Percentiles rank a stretch among this genome's conserved stretches.
phyloP scores from a whole-genome alignment of 768 basidiomycete genomes.

The Dentipellis fragilis region DNA sequence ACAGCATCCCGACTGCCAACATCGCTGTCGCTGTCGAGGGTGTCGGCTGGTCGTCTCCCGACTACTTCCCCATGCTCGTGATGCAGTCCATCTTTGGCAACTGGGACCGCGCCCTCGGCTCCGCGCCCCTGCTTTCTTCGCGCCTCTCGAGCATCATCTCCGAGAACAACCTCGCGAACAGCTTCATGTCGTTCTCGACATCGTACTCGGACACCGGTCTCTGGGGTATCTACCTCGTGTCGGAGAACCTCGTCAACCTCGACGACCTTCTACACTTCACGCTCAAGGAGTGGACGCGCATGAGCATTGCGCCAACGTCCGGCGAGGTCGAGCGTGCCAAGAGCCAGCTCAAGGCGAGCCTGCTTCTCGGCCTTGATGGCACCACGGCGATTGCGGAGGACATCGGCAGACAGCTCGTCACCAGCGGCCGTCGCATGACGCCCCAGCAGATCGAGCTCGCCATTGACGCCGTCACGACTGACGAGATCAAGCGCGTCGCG shows the following conservation, averaged over 20 bases:
- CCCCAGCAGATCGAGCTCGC: slow-evolving; percentile 92
- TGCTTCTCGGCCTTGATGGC: slow-evolving; percentile 88
- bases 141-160: slow-evolving; percentile 87
- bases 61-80: slow-evolving; percentile 99
- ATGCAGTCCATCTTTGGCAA: slow-evolving; percentile 98
- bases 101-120: slow-evolving; percentile 96
- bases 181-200: slow-evolving; percentile 98
- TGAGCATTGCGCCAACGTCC: slow-evolving; percentile 73
- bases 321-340: slow-evolving; percentile 86
- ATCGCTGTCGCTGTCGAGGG: slow-evolving; percentile 97
- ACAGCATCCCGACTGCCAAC: slow-evolving; percentile 81
- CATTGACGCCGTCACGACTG: slow-evolving; percentile 78
- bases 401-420: slow-evolving; percentile 95
- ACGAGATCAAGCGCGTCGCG: slow-evolving; percentile 89
- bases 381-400: slow-evolving; percentile 96
- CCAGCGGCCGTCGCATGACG: slow-evolving; percentile 80
- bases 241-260: slow-evolving; percentile 89
- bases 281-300: slow-evolving; percentile 89
- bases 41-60: slow-evolving; percentile 94
- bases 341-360: slow-evolving; percentile 93
- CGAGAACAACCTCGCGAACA: slow-evolving; percentile 93
- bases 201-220: slow-evolving; percentile 98
- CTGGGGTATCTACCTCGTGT: slow-evolving; percentile 96
- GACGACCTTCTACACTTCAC: slow-evolving; percentile 94
- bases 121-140: slow-evolving; percentile 82